Evolutionary conservation across 2,329 filamentous ascomycete species (phyloP), one percentile per base, ranked within the genome.

Genomic region (Beauveria pseudobassiana): DNA sequence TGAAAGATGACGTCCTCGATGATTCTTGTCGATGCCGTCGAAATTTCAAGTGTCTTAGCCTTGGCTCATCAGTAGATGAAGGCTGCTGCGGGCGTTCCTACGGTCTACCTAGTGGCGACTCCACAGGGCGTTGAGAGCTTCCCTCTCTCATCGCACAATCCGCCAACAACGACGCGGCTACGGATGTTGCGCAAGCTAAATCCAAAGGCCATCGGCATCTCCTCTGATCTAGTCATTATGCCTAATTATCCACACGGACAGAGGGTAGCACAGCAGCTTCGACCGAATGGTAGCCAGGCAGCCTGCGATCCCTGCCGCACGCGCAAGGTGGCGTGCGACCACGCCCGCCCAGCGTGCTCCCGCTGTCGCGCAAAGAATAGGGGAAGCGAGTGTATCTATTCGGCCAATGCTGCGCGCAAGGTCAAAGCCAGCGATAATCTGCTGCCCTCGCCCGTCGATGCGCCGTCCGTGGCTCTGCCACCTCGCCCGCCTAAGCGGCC

Each of bases 251-350:
- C 53, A 12, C 46, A 20, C 5, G 34, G 43, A 9, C 43, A 42
- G 8, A 24, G 24, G 24, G 42, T 43, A 16, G 46, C 43, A 18
- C 51, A 52, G 50, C 64, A 65, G 62, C 71, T 71, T 22, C 67
- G 72, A 46, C 72, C 49, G 51, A 68, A 69, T 40, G 68, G 67
- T 3, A 59, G 64, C 8, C 65, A 59, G 5, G 66, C 65, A 34
- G 65, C 65, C 22, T 68, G 67, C 46, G 68, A 76, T 68, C 73
- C 74, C 10, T 76, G 74, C 53, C 70, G 73, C 40, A 71, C 68
- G 51, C 72, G 74, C 22, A 76, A 77, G 58, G 72, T 77, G 6
- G 73, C 75, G 12, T 77, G 76, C 65, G 75, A 78, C 61, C 73
- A 77, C 60, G 65, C 66, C 0, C 73, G 72, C 6, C 75, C 76